Conservation (phyloP, 805 yeast genomes). For the Huiozyma naganishii region DNA sequence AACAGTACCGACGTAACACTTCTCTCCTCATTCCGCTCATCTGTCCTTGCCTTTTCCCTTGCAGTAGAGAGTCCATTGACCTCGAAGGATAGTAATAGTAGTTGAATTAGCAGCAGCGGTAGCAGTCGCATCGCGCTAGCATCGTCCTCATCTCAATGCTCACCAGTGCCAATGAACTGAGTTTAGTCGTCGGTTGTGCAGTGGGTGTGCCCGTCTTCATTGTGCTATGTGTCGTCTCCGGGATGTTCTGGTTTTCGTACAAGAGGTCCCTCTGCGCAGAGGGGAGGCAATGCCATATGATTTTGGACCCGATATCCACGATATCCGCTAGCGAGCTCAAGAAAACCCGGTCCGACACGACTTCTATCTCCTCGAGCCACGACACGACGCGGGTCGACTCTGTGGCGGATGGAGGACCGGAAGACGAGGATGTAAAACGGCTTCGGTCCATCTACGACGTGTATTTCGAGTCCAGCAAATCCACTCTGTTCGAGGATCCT, state of each 20-base stretch:
- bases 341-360: not conserved
- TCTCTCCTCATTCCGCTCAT: too few relatives aligned
- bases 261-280: not conserved
- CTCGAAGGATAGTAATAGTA: not conserved
- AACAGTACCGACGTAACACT: too few relatives aligned
- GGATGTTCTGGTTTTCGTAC: not conserved
- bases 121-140: too few relatives aligned
- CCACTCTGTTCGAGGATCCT: not conserved
- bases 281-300: not conserved
- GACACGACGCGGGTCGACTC: not conserved
- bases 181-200: not conserved
- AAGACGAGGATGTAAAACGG: constrained; percentile 58
- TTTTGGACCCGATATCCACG: not conserved
- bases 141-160: too few relatives aligned
- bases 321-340: not conserved
- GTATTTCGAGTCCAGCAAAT: constrained; percentile 43
- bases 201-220: not conserved
- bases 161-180: too few relatives aligned
- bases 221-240: not conserved
- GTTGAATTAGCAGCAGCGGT: not conserved
- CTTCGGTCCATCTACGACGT: constrained; percentile 73
- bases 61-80: not conserved
- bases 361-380: not conserved
- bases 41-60: too few relatives aligned
- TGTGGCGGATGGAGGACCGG: constrained; percentile 23